Evolutionary conservation across 148 eudicot species (phyloP).

Genomic region (Chenopodium album): DNA sequence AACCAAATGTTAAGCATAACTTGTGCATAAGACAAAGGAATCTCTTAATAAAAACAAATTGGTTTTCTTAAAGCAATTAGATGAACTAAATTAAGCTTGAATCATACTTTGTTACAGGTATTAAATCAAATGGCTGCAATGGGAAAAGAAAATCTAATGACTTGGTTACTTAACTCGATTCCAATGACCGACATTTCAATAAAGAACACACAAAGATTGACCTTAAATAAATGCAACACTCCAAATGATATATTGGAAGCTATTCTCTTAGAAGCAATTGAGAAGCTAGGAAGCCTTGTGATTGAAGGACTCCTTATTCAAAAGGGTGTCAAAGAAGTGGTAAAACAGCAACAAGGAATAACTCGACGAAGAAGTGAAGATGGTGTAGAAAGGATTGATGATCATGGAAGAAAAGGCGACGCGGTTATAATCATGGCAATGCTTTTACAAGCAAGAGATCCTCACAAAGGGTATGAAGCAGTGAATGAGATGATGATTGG

Average conservation of each 20-base stretch:
- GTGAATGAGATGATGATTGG: conserved; percentile 30
- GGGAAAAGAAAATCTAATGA: conserved; percentile 24
- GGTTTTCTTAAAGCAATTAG: not conserved
- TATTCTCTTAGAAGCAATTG: conserved; percentile 11
- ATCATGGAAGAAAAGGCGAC: not conserved
- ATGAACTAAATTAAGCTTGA: not conserved
- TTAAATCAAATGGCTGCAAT: conserved; percentile 23
- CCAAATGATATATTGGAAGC: conserved; percentile 22
- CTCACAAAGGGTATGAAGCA: conserved; percentile 3
- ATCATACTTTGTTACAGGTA: conserved; percentile 14
- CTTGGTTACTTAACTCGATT: conserved; percentile 25
- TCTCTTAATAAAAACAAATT: not conserved
- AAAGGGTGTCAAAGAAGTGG: conserved; percentile 27
- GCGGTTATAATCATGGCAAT: conserved; percentile 17
- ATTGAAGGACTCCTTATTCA: conserved; percentile 27
- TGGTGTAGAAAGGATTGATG: not conserved
- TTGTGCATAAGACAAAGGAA: not conserved
- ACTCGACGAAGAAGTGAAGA: not conserved
- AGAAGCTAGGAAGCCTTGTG: conserved; percentile 12
- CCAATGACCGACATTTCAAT: conserved; percentile 22
- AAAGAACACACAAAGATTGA: not conserved
- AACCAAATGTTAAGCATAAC: not conserved
- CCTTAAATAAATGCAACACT: not conserved
- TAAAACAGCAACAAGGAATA: conserved; percentile 15
- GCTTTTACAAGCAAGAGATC: conserved; percentile 31